phyloP scores from a whole-genome alignment of 2,329 filamentous ascomycete species.

The Blastomyces emzantsi region DNA sequence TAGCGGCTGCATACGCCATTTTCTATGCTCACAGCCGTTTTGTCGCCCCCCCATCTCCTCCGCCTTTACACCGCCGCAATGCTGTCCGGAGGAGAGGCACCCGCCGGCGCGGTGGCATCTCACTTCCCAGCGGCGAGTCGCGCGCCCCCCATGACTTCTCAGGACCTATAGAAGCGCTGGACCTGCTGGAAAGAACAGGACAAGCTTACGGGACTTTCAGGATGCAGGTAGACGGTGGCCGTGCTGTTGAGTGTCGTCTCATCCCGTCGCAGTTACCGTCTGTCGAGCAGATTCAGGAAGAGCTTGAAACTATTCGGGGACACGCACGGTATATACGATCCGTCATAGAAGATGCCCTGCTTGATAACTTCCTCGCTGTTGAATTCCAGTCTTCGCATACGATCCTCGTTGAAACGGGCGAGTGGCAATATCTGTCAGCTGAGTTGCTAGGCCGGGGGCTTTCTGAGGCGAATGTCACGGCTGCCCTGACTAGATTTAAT shows the following conservation, averaged over 20 bases:
- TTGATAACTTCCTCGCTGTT: constrained; percentile 36
- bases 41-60: constrained; percentile 20
- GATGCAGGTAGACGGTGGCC: constrained; percentile 35
- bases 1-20: constrained; percentile 36
- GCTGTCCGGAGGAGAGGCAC: constrained; percentile 28
- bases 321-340: constrained; percentile 35
- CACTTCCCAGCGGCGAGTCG: constrained; percentile 13
- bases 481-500: constrained; percentile 33
- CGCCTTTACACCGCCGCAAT: constrained; percentile 32
- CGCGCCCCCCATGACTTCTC: constrained; percentile 5
- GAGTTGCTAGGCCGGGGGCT: constrained; percentile 34
- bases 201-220: constrained; percentile 36
- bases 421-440: constrained; percentile 31
- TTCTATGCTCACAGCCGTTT: constrained; percentile 32
- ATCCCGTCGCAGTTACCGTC: constrained; percentile 36
- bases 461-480: constrained; percentile 27
- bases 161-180: constrained; percentile 32
- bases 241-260: constrained; percentile 34
- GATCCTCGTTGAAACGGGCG: constrained; percentile 26
- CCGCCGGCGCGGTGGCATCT: constrained; percentile 15
- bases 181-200: constrained; percentile 33
- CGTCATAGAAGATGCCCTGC: constrained; percentile 38
- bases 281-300: constrained; percentile 35
- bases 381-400: constrained; percentile 33
- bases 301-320: constrained; percentile 30